Evolutionary conservation across 1,139 yeast species (phyloP), one percentile per base, ranked within the genome.

Genomic region (Candida anutae): DNA sequence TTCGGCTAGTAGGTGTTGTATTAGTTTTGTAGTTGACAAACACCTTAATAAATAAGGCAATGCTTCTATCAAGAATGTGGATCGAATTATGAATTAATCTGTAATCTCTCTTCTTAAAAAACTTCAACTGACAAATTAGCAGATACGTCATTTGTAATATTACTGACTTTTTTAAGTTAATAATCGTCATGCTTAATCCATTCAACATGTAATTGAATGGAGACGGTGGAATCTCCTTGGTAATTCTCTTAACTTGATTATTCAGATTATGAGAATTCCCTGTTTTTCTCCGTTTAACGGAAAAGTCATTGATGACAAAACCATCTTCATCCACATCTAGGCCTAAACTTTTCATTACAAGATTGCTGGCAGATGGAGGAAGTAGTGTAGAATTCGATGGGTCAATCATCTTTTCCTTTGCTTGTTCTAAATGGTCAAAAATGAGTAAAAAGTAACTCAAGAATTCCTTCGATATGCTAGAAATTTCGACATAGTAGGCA

Each of bases 241-340:
- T 36, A 10, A 41, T 41, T 8, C 34, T 32, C 27, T 38, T 37
- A 15, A 34, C 29, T 13, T 19, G 23, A 8, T 27, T 31, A 5
- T 17, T 5, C 12, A 29, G 16, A 10, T 33, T 32, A 16, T 36
- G 36, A 5, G 33, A 22, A 1, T 35, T 23, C 15, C 37, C 36
- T 1, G 36, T 33, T 33, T 52, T 50, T 32, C 66, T 48, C 34
- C 69, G 42, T 36, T 63, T 64, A 4, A 58, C 68, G 10, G 63
- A 58, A 34, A 64, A 64, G 40, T 64, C 71, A 37, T 65, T 65
- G 10, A 65, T 63, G 2, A 65, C 66, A 43, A 63, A 63, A 11
- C 72, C 71, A 38, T 65, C 70, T 28, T 64, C 70, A 36, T 64
- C 71, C 15, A 46, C 41, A 30, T 48, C 52, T 13, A 46, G 28